Conservation (phyloP, 371 early-diverging fungal genomes). For the Mucor velutinosus region DNA sequence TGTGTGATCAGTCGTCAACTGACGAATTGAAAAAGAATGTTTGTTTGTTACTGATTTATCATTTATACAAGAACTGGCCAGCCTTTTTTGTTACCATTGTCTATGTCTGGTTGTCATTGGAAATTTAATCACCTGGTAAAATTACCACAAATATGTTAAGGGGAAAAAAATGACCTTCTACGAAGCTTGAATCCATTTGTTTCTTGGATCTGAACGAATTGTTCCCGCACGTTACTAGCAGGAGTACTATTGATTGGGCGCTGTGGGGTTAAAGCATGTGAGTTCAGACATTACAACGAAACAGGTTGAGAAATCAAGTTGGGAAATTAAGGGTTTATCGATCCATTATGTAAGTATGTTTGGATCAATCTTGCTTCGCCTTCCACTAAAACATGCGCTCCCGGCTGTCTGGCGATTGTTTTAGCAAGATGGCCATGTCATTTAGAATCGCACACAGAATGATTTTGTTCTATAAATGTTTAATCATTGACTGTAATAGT, state of each 20-base stretch:
- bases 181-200: neutral
- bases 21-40: neutral
- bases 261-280: neutral
- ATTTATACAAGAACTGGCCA: neutral
- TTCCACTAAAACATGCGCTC: neutral
- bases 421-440: neutral
- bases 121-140: neutral
- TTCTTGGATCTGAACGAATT: neutral
- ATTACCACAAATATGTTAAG: neutral
- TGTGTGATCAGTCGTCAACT: neutral
- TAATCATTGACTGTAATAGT: neutral
- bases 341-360: neutral
- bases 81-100: neutral
- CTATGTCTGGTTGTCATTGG: neutral
- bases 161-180: neutral
- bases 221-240: neutral
- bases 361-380: neutral
- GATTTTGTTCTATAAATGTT: neutral
- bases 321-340: neutral
- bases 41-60: neutral
- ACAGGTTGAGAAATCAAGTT: neutral
- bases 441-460: neutral
- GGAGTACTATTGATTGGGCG: neutral
- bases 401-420: neutral
- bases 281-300: neutral